Percentiles rank a stretch among this genome's conserved stretches.
These are phyloP conservation scores for Euphorbia tirucalli DNA, from an alignment of 345 rosid genomes.

Conservation along the genomic window DNA sequence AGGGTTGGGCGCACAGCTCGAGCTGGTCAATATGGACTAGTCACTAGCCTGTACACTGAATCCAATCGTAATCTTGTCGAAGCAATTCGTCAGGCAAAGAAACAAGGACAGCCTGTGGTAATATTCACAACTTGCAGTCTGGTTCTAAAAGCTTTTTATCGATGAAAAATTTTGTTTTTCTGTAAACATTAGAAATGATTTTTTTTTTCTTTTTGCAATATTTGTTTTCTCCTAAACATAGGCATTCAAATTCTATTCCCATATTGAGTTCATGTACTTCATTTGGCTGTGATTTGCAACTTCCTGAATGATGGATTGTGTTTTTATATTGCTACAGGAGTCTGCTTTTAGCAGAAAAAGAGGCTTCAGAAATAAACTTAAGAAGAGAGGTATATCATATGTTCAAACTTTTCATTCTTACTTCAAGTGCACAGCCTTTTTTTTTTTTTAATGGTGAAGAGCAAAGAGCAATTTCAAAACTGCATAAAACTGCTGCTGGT, in stretches of 20 bases:
- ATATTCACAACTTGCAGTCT: constrained; percentile 12
- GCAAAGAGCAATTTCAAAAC: too few species aligned
- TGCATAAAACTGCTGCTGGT: too few species aligned
- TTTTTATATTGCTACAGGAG: constrained; percentile 44
- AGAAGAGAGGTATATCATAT: constrained; percentile 58
- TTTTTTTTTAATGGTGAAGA: too few species aligned
- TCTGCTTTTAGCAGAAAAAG: constrained; percentile 73
- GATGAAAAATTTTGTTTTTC: neutral
- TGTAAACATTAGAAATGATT: constrained; percentile 6
- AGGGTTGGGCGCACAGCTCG: constrained; percentile 96
- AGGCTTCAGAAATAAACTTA: constrained; percentile 71
- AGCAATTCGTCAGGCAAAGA: constrained; percentile 74
- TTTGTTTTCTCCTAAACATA: too few species aligned
- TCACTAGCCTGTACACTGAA: constrained; percentile 85
- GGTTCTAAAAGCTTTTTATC: neutral
- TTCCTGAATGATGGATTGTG: constrained; percentile 6
- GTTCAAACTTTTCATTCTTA: too few species aligned
- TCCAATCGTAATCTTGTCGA: constrained; percentile 70
- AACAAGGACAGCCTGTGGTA: constrained; percentile 86
- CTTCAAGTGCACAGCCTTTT: too few species aligned
- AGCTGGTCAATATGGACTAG: constrained; percentile 87
- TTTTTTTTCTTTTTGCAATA: neutral
- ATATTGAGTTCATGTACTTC: neutral
- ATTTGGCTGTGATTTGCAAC: neutral
- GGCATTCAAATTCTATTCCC: neutral